Evolutionary conservation across 2,329 filamentous ascomycete species (phyloP).

Genomic region (Aspergillus melleus): DNA sequence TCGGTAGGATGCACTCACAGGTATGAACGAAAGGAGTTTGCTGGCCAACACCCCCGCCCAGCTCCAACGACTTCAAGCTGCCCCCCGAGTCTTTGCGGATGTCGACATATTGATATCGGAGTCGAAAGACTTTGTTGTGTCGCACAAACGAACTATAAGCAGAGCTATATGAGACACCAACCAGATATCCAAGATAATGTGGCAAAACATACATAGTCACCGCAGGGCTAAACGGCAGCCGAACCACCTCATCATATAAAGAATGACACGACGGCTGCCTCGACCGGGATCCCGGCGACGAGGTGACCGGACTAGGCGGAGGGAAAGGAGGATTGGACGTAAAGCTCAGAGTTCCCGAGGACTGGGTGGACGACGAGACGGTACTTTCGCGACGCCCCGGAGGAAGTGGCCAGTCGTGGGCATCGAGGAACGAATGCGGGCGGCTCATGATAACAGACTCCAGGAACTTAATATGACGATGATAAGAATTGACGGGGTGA

Average conservation of each 20-base stretch:
- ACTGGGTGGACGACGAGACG: constrained; percentile 25
- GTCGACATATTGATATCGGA: constrained; percentile 41
- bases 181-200: neutral
- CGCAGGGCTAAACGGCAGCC: constrained; percentile 30
- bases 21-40: constrained; percentile 39
- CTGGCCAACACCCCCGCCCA: constrained; percentile 39
- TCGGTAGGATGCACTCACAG: constrained; percentile 29
- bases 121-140: constrained; percentile 39
- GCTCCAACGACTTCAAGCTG: constrained; percentile 36
- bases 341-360: constrained; percentile 29
- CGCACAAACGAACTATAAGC: constrained; percentile 39
- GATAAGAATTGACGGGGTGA: constrained; percentile 2
- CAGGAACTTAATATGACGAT: neutral
- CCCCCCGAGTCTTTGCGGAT: constrained; percentile 41
- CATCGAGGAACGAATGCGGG: constrained; percentile 14
- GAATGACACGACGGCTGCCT: constrained; percentile 31
- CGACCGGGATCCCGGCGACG: constrained; percentile 25
- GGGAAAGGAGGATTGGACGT: constrained; percentile 24
- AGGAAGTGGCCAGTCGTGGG: constrained; percentile 31
- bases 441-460: constrained; percentile 14
- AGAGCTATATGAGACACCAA: neutral
- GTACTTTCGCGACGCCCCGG: constrained; percentile 24
- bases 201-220: constrained; percentile 34
- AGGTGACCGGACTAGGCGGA: constrained; percentile 25
- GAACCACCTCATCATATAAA: constrained; percentile 31